Evolutionary conservation across 208 protist genomes (phyloP), one percentile per base, ranked within the genome.

Genomic region (Angomonas deanei): DNA sequence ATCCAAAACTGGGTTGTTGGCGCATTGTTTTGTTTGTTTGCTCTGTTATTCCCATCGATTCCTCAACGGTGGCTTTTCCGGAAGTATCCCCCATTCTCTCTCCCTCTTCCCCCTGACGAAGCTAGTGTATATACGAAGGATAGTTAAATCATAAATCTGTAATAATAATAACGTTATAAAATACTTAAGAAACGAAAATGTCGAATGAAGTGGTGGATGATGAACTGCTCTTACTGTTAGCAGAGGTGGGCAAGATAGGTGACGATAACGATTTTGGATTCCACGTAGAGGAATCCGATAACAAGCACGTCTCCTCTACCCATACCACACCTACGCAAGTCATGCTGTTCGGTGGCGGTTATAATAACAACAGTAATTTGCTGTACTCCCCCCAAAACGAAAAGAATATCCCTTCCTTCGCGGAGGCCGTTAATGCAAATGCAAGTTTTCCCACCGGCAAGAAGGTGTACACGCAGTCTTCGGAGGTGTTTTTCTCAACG

Each of bases 121-220:
- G 10, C 15, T 42, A 42, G 10, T 42, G 34, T 42, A 8, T 42
- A 42, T n/a, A n/a, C n/a, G n/a, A n/a, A n/a, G n/a, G n/a, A n/a
- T n/a, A n/a, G n/a, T n/a, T n/a, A n/a, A n/a, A n/a, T n/a, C 11
- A 61, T 28, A 15, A 53, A 53, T 6, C n/a, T 23, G 21, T 53
- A 53, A 53, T 26, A 53, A 17, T 53, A 61, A 46, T 61, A 61
- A 61, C 10, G n/a, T n/a, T n/a, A n/a, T n/a, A n/a, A n/a, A n/a
- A n/a, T n/a, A n/a, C n/a, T n/a, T n/a, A n/a, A n/a, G n/a, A n/a
- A n/a, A n/a, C n/a, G n/a, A n/a, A n/a, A 58, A 17, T 23, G 24
- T 23, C 17, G 53, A 34, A 28, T 8, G 13, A 58, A 58, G 53
- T 17, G 6, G 31, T 15, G 17, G 10, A 11, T 32, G 53, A 31